Evolutionary conservation across 78 protist species (phyloP), one percentile per base, ranked within the genome.

Genomic region (Pelomyxa schiedti): DNA sequence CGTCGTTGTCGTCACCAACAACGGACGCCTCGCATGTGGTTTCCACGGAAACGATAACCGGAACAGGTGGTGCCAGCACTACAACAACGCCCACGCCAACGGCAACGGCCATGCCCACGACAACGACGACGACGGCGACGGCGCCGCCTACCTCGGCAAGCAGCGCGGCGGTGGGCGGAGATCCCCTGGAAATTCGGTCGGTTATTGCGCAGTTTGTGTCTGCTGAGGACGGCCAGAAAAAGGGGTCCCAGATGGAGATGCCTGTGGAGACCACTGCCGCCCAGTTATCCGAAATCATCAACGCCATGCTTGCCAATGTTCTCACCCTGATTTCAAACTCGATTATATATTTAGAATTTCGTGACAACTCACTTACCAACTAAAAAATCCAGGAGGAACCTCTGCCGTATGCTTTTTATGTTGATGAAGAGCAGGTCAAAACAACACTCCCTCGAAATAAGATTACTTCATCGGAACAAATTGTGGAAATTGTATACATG

Each of bases 401-500:
- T 26, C 52, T 82, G 36, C 91, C 91, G 66, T 87, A 83, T 52
- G 40, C 79, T 35, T 88, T 87, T 73, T 88, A 66, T 47, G 68
- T 81, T 7, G 72, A 75, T 52, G 88, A 91, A 7, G 42, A 81
- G 37, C 87, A 83, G 69, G 35, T 80, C 76, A 37, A 72, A 30
- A 22, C 26, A 30, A 68, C 30, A 52, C 47, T 82, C n/a, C 3
- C 1, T 22, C 79, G 80, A 9, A 8, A 47, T 42, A n/a, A n/a
- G n/a, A n/a, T n/a, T n/a, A 84, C 68, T 81, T 79, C 71, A 3
- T 72, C 22, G 73, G 77, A 40, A 73, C 37, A 29, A 41, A 6
- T 4, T 36, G 38, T 42, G 76, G 9, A 74, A 66, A 30, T 82
- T 67, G 35, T 70, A 35, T 16, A 58, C 83, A n/a, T 42, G 74